These are phyloP conservation scores for Aspergillus egyptiacus DNA, from an alignment of 495 filamentous ascomycete genomes.

Conservation along the genomic window DNA sequence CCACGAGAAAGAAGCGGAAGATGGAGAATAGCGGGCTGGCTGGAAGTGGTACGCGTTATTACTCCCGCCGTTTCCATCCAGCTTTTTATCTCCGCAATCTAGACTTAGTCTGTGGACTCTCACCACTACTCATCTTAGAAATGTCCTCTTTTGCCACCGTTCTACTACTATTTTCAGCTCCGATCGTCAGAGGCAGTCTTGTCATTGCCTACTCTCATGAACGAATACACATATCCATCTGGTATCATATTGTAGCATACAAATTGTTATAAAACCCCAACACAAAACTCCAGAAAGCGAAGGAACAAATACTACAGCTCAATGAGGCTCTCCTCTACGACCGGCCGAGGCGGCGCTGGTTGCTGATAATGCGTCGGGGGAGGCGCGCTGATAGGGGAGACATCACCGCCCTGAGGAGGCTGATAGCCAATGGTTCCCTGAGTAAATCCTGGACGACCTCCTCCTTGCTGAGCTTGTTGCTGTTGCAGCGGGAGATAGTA, in stretches of 20 bases:
- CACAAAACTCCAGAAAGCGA: not conserved
- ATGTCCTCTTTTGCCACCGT: not conserved
- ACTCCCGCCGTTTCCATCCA: conserved; percentile 3
- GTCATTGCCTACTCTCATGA: conserved; percentile 13
- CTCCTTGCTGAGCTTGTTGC: conserved; percentile 41
- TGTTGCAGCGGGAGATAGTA: conserved; percentile 40
- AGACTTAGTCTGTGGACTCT: not conserved
- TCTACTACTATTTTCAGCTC: not conserved
- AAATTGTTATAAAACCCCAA: not conserved
- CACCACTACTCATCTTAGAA: not conserved
- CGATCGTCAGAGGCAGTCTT: not conserved
- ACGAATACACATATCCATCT: conserved; percentile 17
- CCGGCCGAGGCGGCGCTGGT: conserved; percentile 44
- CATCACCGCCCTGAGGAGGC: conserved; percentile 43
- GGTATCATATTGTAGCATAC: conserved; percentile 24
- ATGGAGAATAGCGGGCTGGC: too few species aligned
- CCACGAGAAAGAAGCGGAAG: conserved; percentile 4
- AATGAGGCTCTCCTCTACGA: conserved; percentile 85
- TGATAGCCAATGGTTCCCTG: conserved; percentile 29
- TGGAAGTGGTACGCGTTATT: conserved; percentile 1
- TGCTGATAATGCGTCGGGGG: conserved; percentile 49
- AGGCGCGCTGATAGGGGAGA: conserved; percentile 50
- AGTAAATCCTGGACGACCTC: conserved; percentile 35
- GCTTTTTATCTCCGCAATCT: not conserved
- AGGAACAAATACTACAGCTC: conserved; percentile 46